Conservation (phyloP, 331 rosid genomes). For the Rosa hybrid region DNA sequence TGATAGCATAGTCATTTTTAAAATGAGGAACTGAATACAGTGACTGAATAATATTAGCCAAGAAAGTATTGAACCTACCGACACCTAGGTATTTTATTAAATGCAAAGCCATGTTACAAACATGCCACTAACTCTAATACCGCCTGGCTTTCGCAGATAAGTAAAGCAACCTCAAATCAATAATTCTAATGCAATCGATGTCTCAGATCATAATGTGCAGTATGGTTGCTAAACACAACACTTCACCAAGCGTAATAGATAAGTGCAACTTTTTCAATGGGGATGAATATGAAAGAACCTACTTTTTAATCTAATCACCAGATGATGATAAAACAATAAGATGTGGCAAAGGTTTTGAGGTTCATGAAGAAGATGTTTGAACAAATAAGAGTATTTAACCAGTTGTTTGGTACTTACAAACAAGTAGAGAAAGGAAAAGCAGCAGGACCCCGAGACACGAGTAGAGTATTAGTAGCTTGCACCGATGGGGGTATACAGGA, state of each 20-base stretch:
- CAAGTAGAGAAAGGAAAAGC: slow-evolving; percentile 76
- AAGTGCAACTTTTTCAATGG: neutral
- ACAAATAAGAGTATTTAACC: slow-evolving; percentile 1
- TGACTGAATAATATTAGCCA: neutral
- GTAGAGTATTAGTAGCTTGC: slow-evolving; percentile 91
- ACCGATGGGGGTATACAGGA: slow-evolving; percentile 94
- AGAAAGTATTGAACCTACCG: neutral
- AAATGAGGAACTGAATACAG: neutral
- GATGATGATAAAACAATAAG: neutral
- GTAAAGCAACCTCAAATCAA: neutral
- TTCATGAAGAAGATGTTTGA: neutral
- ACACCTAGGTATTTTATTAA: neutral
- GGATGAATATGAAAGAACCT: neutral
- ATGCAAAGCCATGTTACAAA: neutral
- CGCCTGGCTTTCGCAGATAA: neutral
- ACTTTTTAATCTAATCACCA: neutral
- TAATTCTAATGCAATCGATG: neutral
- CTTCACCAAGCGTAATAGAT: neutral
- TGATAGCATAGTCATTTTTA: neutral
- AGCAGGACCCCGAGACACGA: slow-evolving; percentile 90
- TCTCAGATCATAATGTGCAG: neutral
- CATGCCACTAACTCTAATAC: neutral
- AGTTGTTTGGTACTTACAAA: slow-evolving; percentile 55
- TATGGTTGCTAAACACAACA: neutral
- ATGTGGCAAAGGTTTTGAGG: no score